These are phyloP conservation scores for Arthonia radiata DNA, from an alignment of 495 filamentous ascomycete species.

Conservation along the genomic window DNA sequence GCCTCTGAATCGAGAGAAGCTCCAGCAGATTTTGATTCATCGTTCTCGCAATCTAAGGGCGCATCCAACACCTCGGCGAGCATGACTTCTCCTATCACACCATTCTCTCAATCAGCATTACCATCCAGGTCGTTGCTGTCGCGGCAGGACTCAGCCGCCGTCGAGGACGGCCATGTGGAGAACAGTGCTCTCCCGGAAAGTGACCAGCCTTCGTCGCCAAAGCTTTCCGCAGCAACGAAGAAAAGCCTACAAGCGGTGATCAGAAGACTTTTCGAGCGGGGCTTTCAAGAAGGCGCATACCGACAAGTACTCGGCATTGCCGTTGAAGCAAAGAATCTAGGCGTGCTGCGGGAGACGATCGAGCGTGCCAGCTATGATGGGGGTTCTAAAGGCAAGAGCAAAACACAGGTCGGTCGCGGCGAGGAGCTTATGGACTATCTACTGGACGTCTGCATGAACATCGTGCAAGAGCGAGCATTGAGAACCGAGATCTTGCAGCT, in stretches of 20 bases:
- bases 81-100: constrained; percentile 66
- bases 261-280: constrained; percentile 73
- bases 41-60: constrained; percentile 33
- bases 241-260: constrained; percentile 57
- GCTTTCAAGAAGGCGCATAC: constrained; percentile 67
- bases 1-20: no score
- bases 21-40: no score
- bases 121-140: constrained; percentile 87
- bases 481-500: constrained; percentile 67
- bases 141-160: constrained; percentile 37
- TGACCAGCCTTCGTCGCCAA: constrained; percentile 26
- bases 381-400: background rate
- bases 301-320: constrained; percentile 97
- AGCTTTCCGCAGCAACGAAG: constrained; percentile 31
- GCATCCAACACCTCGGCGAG: constrained; percentile 40
- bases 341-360: constrained; percentile 71
- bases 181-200: constrained; percentile 25
- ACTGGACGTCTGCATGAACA: constrained; percentile 85
- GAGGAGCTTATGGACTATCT: constrained; percentile 96
- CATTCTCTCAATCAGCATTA: constrained; percentile 74
- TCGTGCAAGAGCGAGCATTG: constrained; percentile 80
- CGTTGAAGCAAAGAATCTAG: constrained; percentile 79
- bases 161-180: constrained; percentile 25
- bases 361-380: constrained; percentile 24
- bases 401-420: constrained; percentile 39